Evolutionary conservation across 129 eudicot species (phyloP), one percentile per base, ranked within the genome.

Genomic region (Dittrichia graveolens): DNA sequence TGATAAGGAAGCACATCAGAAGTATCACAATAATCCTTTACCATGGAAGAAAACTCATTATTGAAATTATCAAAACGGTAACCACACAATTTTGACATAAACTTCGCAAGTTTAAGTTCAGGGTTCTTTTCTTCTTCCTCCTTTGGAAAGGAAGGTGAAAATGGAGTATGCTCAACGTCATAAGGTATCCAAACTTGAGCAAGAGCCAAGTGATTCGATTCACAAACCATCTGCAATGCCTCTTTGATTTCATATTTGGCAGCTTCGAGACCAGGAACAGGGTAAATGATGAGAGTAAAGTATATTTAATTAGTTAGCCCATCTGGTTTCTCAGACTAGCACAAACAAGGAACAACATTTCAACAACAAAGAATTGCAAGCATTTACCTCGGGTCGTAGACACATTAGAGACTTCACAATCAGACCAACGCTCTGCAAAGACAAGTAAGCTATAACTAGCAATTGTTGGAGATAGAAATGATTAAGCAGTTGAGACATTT

Each of bases 351-450:
- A 24, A 24, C 31, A 24, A 24, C 31, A 24, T 24, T 24, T 24
- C 31, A 24, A 24, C 31, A 19, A 1, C 8, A n/a, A 5, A 14
- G 67, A 12, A 39, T 38, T 45, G 67, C 31, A 39, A 46, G 39
- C 47, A 41, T 61, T 61, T 24, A 24, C 31, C 31, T 24, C 31
- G 2, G 31, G 31, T 24, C 47, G 5, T 40, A 46, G 38, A 41
- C 45, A 40, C n/a, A 24, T 13, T 37, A 38, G 11, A 40, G 13
- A 11, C 41, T 38, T 10, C 31, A 24, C 31, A 24, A 24, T 24
- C 31, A 61, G 47, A 5, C 67, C 67, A 45, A 35, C 67, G 0
- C n/a, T 15, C 66, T 61, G 66, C 31, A 61, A 61, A 61, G 8
- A 61, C 10, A 61, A 5, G 66, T 24, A 24, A 0, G 31, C 31